Evolutionary conservation across 2,329 filamentous ascomycete species (phyloP).

Genomic region (Aspergillus sergii): DNA sequence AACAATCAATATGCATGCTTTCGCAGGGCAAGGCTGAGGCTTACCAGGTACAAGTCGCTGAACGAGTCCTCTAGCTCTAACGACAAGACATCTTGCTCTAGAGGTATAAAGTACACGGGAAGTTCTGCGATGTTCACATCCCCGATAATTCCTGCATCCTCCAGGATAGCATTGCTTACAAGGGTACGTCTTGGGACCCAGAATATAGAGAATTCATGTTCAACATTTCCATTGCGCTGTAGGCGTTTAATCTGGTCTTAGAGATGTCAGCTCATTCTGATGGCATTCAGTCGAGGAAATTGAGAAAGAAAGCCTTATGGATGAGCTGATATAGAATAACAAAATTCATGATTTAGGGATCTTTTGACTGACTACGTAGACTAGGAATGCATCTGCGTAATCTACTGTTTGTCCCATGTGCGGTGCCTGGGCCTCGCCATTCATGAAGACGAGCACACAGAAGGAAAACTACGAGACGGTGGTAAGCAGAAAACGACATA

Average conservation of each 20-base stretch:
- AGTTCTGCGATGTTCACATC: slow-evolving; percentile 89
- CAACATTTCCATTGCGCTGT: slow-evolving; percentile 81
- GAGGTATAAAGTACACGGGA: slow-evolving; percentile 83
- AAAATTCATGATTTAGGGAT: slow-evolving; percentile 52
- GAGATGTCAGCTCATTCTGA: slow-evolving; percentile 62
- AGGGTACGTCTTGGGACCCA: slow-evolving; percentile 93
- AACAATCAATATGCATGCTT: not conserved
- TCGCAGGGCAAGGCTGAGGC: slow-evolving; percentile 17
- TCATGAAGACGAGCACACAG: not conserved
- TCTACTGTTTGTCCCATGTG: slow-evolving; percentile 59
- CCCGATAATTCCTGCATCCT: slow-evolving; percentile 89
- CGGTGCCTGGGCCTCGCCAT: not conserved
- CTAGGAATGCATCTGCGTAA: slow-evolving; percentile 55
- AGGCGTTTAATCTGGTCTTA: slow-evolving; percentile 88
- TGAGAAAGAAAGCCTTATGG: slow-evolving; percentile 47
- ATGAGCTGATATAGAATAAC: slow-evolving; percentile 35
- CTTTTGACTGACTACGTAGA: slow-evolving; percentile 60
- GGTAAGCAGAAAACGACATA: slow-evolving; percentile 52
- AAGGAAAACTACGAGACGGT: slow-evolving; percentile 1
- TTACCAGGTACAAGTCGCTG: slow-evolving; percentile 77
- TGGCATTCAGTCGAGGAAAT: slow-evolving; percentile 49
- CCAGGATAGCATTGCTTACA: slow-evolving; percentile 86
- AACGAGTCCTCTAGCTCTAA: slow-evolving; percentile 88
- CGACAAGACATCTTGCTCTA: slow-evolving; percentile 89
- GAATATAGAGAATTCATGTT: slow-evolving; percentile 95